Evolutionary conservation across 345 rosid species (phyloP).

Genomic region (Geranium rotundifolium): DNA sequence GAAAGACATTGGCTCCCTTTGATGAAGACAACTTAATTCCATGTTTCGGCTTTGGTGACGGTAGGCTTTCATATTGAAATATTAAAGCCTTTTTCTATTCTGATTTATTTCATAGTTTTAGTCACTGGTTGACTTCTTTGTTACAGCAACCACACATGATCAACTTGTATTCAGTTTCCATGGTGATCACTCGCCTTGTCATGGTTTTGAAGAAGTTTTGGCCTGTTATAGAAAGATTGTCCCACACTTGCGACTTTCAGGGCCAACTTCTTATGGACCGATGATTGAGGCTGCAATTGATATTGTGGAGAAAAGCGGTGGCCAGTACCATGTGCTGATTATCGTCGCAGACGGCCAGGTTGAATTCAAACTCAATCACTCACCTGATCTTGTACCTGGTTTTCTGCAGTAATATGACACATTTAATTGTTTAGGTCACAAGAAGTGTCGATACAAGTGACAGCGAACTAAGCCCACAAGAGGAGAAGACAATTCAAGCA

Average conservation of each 20-base stretch:
- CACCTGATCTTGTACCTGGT: background rate
- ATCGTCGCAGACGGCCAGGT: constrained; percentile 85
- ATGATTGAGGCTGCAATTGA: constrained; percentile 54
- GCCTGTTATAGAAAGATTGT: constrained; percentile 49
- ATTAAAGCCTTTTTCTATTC: background rate
- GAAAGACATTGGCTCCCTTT: constrained; percentile 68
- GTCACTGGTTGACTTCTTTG: background rate
- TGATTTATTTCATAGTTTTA: background rate
- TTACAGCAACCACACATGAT: constrained; percentile 64
- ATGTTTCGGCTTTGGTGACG: constrained; percentile 86
- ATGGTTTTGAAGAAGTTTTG: constrained; percentile 81
- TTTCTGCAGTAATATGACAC: background rate
- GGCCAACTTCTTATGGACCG: constrained; percentile 48
- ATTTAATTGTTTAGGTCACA: constrained; percentile 37
- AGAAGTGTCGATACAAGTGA: constrained; percentile 31
- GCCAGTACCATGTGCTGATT: constrained; percentile 70
- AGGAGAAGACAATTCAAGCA: constrained; percentile 41
- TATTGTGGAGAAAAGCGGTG: constrained; percentile 54
- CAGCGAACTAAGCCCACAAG: constrained; percentile 48
- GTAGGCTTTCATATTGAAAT: constrained; percentile 16
- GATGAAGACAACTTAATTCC: constrained; percentile 83
- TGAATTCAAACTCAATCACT: background rate
- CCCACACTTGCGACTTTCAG: constrained; percentile 53
- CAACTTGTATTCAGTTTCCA: constrained; percentile 12
- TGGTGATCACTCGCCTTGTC: constrained; percentile 53